phyloP scores from a whole-genome alignment of 352 stramenopile genomes.

The Aphanomyces euteiches region DNA sequence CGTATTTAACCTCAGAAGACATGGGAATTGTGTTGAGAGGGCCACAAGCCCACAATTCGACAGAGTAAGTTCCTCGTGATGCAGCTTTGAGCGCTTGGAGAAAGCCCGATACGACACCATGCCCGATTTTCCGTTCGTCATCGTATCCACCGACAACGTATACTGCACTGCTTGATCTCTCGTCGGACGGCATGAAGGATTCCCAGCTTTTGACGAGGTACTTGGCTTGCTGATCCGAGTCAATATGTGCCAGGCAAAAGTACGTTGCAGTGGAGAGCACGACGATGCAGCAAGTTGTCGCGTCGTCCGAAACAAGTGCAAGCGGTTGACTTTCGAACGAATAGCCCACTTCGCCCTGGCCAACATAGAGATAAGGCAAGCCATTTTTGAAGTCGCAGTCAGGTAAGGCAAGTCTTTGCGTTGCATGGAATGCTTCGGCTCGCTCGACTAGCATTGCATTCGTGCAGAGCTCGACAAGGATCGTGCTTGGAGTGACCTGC shows the following conservation, averaged over 20 bases:
- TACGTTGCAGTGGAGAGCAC: not conserved
- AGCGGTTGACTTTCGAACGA: not conserved
- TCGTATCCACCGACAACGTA: conserved; percentile 11
- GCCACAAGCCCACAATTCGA: not conserved
- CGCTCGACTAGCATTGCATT: not conserved
- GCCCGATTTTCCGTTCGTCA: not conserved
- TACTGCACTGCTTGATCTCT: not conserved
- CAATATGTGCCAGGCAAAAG: conserved; percentile 22
- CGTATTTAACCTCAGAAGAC: not conserved
- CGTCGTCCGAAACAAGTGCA: conserved; percentile 14
- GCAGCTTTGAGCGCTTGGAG: not conserved
- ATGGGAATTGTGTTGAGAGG: not conserved
- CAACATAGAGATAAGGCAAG: conserved; percentile 12
- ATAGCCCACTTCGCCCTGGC: conserved; percentile 17
- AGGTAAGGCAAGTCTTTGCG: not conserved
- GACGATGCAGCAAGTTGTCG: conserved; percentile 19
- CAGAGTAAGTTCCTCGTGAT: not conserved
- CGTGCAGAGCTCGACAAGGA: not conserved
- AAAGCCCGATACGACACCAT: not conserved
- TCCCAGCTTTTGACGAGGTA: conserved; percentile 12
- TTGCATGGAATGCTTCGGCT: not conserved
- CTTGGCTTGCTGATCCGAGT: conserved; percentile 9
- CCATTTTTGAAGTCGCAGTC: not conserved
- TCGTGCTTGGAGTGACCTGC: not conserved
- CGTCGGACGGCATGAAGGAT: not conserved